Evolutionary conservation across 208 protist genomes (phyloP), one percentile per base, ranked within the genome.

Genomic region (Strigomonas galati): DNA sequence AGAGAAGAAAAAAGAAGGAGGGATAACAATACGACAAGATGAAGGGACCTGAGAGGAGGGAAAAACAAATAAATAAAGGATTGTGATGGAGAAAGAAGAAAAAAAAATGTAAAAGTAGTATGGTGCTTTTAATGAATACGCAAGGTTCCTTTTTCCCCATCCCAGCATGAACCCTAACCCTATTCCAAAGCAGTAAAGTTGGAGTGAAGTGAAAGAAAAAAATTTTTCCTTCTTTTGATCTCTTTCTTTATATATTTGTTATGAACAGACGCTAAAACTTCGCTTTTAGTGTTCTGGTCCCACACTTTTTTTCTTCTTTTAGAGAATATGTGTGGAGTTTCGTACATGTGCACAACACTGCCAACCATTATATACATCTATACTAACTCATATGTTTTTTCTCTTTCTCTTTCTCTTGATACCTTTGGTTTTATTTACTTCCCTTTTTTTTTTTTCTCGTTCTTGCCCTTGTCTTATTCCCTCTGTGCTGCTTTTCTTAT

Each of bases 211-310:
- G 14, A 14, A 54, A 54, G 26, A 54, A 62, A 44, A 66, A 37
- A 46, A 56, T 9, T 2, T n/a, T 58, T 67, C 14, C 24, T 56
- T 56, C 51, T 65, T 12, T 28, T 48, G 9, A 6, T 27, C 21
- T 30, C 53, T 31, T 65, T 53, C 40, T 0, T 65, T 65, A 5
- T 53, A 26, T 65, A 53, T 40, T 31, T 19, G 21, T 44, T 4
- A 19, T 54, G 49, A 54, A 54, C 49, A 54, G 26, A 54, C 12
- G 48, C 57, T 23, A 40, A 15, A 53, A 6, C 53, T 44, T 46
- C n/a, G 63, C 49, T 67, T 59, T 30, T 67, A 67, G 40, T 44
- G 21, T 21, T 69, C 48, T 26, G 9, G 0, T 57, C 17, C 54
- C 54, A 35, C 54, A n/a, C 31, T 37, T 60, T 21, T 43, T 31